Conservation (phyloP, 2,329 filamentous ascomycete genomes). For the Pseudogymnoascus sp. region DNA sequence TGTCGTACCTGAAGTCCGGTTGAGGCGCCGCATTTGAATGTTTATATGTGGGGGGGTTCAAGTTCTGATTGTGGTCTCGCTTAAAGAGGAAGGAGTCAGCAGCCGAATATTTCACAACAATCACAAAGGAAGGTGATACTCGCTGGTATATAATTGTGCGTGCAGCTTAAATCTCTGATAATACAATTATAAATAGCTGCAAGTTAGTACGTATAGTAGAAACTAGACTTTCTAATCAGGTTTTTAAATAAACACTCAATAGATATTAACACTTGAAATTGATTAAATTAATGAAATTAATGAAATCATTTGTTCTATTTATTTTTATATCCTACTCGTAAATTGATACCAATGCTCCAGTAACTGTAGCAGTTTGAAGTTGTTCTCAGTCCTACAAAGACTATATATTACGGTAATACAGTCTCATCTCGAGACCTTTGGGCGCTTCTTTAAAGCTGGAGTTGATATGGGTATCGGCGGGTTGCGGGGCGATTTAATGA, state of each 20-base stretch:
- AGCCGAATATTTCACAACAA: neutral
- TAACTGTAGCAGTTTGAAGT: neutral
- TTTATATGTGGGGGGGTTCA: too few relatives aligned
- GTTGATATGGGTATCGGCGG: neutral
- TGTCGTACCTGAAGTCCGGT: neutral
- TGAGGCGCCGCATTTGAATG: neutral
- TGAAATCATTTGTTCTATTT: neutral
- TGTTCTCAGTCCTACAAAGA: neutral
- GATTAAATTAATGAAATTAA: neutral
- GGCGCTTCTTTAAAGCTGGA: neutral
- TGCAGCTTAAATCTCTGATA: neutral
- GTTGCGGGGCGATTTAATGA: neutral
- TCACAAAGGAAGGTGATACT: neutral
- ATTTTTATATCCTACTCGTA: neutral
- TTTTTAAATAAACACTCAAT: neutral
- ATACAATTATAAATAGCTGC: neutral
- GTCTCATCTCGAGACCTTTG: neutral
- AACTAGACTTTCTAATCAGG: neutral
- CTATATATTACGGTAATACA: neutral
- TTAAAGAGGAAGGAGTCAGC: neutral
- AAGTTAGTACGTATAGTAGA: neutral
- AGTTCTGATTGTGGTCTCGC: neutral
- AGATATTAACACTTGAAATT: too few relatives aligned
- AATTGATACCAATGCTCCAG: neutral
- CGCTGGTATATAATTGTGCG: neutral